Conservation (phyloP, 1,139 yeast genomes). For the Arxiozyma slooffiae region DNA sequence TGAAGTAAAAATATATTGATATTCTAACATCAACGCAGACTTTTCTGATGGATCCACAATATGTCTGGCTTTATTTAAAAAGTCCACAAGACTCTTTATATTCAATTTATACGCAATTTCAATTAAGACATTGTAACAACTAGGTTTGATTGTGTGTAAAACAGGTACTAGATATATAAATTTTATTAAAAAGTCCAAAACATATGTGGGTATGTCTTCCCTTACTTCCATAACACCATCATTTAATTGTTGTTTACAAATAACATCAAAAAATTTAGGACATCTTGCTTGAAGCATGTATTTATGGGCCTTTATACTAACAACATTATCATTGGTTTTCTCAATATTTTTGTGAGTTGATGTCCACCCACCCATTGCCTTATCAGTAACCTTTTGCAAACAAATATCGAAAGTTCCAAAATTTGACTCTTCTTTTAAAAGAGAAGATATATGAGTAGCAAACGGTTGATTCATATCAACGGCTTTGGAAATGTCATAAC, state of each 20-base stretch:
- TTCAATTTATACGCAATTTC: slow-evolving; percentile 33
- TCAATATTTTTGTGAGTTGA: background rate
- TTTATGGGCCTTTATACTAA: slow-evolving; percentile 25
- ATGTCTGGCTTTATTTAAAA: slow-evolving; percentile 25
- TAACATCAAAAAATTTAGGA: slow-evolving; percentile 17
- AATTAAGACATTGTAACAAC: slow-evolving; percentile 29
- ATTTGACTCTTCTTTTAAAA: slow-evolving; percentile 33
- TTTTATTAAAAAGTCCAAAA: slow-evolving; percentile 33
- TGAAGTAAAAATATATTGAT: slow-evolving; percentile 39
- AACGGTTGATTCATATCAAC: slow-evolving; percentile 66
- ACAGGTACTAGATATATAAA: slow-evolving; percentile 44
- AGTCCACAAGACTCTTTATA: slow-evolving; percentile 34
- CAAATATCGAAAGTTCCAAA: slow-evolving; percentile 20
- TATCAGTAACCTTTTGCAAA: background rate
- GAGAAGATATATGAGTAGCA: slow-evolving; percentile 55
- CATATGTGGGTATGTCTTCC: background rate
- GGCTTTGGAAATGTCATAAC: slow-evolving; percentile 59
- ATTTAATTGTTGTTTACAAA: slow-evolving; percentile 18
- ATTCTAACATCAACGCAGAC: slow-evolving; percentile 38
- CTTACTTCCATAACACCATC: slow-evolving; percentile 1
- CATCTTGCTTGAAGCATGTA: slow-evolving; percentile 36
- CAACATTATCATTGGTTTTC: background rate
- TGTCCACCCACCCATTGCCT: background rate
- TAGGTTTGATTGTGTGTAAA: slow-evolving; percentile 29
- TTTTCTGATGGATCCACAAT: slow-evolving; percentile 28